A percentile compares a stretch with the other conserved stretches of the same genome.
Conservation (phyloP, 176 grass and related monocot species). For the Cenchrus fungigraminus region DNA sequence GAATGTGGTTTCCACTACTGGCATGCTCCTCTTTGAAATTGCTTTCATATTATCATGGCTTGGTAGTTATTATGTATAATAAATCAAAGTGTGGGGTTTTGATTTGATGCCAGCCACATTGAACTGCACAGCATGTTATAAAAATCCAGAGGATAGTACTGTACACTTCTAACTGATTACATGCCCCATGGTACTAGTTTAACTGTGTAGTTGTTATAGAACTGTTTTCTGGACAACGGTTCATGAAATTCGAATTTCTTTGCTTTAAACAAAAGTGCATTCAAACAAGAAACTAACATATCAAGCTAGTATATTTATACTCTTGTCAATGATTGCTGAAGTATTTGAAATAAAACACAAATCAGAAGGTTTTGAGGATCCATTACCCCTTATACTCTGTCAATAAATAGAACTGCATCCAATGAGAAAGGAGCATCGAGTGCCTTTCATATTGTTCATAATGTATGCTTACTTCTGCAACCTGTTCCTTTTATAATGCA, state of each 20-base stretch:
- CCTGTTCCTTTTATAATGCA: background rate
- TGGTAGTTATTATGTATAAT: background rate
- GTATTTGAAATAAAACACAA: conserved; percentile 8
- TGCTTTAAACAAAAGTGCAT: background rate
- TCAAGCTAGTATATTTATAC: background rate
- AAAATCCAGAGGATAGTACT: background rate
- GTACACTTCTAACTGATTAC: conserved; percentile 8
- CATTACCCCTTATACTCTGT: background rate
- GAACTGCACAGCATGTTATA: background rate
- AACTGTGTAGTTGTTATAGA: background rate
- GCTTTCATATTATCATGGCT: background rate
- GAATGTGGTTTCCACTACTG: background rate
- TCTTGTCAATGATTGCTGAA: background rate
- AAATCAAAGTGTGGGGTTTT: background rate
- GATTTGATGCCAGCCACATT: background rate
- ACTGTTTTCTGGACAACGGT: background rate
- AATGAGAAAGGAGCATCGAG: background rate
- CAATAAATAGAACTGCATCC: background rate
- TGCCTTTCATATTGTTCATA: conserved; percentile 3
- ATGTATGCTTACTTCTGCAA: background rate
- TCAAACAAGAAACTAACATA: background rate
- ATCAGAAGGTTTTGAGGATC: background rate
- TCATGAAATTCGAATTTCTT: background rate
- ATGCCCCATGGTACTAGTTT: background rate
- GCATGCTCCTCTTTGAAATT: background rate